Conservation (phyloP, 1,284 basidiomycete species). For the Ceraceosorus guamensis region DNA sequence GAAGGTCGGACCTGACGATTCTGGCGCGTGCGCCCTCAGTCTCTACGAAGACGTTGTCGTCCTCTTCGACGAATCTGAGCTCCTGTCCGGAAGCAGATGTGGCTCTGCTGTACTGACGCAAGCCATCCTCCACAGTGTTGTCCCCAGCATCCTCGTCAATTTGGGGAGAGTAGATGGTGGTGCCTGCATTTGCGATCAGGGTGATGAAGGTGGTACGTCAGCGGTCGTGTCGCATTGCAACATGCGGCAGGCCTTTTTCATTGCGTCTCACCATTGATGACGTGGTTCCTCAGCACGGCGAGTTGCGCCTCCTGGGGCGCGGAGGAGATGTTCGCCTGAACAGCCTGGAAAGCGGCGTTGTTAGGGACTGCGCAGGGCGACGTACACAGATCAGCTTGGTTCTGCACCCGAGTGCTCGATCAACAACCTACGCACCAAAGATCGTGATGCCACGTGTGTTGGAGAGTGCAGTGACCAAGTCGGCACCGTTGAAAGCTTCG, state of each 20-base stretch:
- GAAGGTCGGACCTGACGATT: conserved; percentile 61
- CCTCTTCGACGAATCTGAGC: conserved; percentile 52
- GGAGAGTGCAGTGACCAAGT: conserved; percentile 52
- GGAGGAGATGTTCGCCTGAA: conserved; percentile 54
- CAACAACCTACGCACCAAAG: conserved; percentile 49
- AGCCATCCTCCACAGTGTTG: background rate
- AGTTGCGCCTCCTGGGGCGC: conserved; percentile 59
- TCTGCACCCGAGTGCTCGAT: too few relatives aligned
- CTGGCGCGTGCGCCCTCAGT: conserved; percentile 46
- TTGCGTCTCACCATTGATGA: conserved; percentile 55
- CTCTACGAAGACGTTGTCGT: background rate
- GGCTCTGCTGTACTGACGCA: conserved; percentile 21
- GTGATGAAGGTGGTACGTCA: too few relatives aligned
- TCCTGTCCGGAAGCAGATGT: conserved; percentile 61
- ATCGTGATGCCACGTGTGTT: conserved; percentile 59
- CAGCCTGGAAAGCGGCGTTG: conserved; percentile 26
- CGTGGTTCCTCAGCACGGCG: conserved; percentile 48
- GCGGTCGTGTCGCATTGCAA: too few relatives aligned
- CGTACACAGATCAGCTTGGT: too few relatives aligned
- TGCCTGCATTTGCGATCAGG: conserved; percentile 37
- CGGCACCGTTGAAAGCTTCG: conserved; percentile 47
- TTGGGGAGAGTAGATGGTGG: conserved; percentile 60
- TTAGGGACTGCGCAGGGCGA: conserved; percentile 51
- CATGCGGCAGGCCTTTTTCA: too few relatives aligned
- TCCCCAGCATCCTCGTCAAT: conserved; percentile 4